Evolutionary conservation across 2,329 filamentous ascomycete genomes (phyloP), one percentile per base, ranked within the genome.

Genomic region (Arthroderma uncinatum): DNA sequence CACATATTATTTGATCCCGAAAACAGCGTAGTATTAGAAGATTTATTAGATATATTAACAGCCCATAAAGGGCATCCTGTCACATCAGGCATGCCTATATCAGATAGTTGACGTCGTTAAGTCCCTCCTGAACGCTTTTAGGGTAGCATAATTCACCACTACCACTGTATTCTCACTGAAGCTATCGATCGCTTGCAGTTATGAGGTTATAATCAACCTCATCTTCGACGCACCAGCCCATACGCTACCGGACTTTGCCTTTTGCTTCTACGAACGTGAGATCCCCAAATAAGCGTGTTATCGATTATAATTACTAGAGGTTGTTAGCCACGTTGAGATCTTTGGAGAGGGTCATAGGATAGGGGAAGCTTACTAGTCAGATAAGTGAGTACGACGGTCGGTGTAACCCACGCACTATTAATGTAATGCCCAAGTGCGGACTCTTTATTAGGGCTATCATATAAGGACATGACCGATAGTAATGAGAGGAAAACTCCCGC

Each of bases 361-460:
- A 3, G 3, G 34, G 14, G 14, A 37, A 37, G 14, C 34, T 37
- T 37, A 37, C 34, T 9, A 12, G 8, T 5, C 19, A 25, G 42
- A 54, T 54, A 61, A 4, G 39, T 52, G 10, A 61, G 36, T 19
- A 57, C 36, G 25, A 61, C 53, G 52, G 55, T 58, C 2, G 59
- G 59, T 8, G 55, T 53, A 23, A 59, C 53, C 57, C 57, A 61
- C n/a, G 52, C 47, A 40, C 55, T 56, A n/a, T 36, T 39, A 3
- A 55, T 30, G 23, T 53, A 59, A 1, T 19, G 16, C 9, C 19
- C 34, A 52, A 55, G 37, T 8, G 40, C 3, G 14, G 34, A 4
- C 2, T 4, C 9, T 12, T 10, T n/a, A 10, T n/a, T n/a, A 4
- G 14, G 14, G 10, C 21, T 19, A 37, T 47, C 53, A 23, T 16